These are phyloP conservation scores for Lomentospora prolificans DNA, from an alignment of 2,329 filamentous ascomycete genomes.

Conservation along the genomic window DNA sequence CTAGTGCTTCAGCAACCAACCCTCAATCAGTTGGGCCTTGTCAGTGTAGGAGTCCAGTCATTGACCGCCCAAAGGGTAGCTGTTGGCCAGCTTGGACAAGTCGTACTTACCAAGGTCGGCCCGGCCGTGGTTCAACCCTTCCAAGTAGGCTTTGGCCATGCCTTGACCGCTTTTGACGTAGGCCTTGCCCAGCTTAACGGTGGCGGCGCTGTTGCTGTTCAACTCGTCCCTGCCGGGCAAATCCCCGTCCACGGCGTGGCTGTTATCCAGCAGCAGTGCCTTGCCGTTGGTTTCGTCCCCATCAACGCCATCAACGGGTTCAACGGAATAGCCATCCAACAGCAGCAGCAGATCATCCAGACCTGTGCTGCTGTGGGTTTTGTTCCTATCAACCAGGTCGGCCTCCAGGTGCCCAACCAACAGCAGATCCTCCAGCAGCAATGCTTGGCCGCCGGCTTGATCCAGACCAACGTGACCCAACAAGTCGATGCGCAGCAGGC, in stretches of 20 bases:
- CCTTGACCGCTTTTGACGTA: slow-evolving; percentile 3
- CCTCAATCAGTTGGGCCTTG: neutral
- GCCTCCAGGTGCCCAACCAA: neutral
- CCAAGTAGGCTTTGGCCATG: slow-evolving; percentile 1
- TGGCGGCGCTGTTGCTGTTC: neutral
- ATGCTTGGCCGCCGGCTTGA: slow-evolving; percentile 18
- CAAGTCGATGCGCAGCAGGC: slow-evolving; percentile 11
- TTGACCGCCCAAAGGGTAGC: neutral
- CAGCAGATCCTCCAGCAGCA: slow-evolving; percentile 2
- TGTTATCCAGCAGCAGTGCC: slow-evolving; percentile 3
- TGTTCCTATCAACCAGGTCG: neutral
- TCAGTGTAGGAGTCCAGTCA: neutral
- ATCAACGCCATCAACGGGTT: neutral
- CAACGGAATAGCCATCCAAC: neutral
- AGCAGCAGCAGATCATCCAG: slow-evolving; percentile 4
- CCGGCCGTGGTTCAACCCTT: neutral
- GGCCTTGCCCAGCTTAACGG: neutral
- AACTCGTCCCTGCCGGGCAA: neutral
- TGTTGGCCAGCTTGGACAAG: neutral
- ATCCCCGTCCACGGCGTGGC: neutral
- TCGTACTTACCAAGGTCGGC: neutral
- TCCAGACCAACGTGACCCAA: slow-evolving; percentile 29
- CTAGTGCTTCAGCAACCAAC: slow-evolving; percentile 5
- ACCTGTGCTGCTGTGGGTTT: neutral
- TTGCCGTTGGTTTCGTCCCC: neutral